phyloP scores from a whole-genome alignment of 2,329 filamentous ascomycete genomes.

The Fusarium piperis region DNA sequence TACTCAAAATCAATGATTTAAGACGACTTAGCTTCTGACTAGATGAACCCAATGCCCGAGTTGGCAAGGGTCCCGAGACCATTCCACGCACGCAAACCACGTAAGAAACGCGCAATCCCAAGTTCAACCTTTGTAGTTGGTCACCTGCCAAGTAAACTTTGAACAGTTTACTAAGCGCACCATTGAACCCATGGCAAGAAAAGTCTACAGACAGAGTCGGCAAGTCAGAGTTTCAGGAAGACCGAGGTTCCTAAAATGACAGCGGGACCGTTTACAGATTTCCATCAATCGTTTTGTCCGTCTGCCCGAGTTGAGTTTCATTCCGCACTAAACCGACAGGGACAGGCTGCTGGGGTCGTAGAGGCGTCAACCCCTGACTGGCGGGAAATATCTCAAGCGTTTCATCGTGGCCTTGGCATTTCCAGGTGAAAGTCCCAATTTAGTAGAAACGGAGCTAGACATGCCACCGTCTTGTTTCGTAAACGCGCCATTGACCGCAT shows the following conservation, averaged over 20 bases:
- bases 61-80: not conserved
- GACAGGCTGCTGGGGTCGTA: not conserved
- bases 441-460: constrained; percentile 23
- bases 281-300: constrained; percentile 28
- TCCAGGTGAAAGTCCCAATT: constrained; percentile 8
- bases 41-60: not conserved
- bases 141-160: not conserved
- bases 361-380: not conserved
- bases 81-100: not conserved
- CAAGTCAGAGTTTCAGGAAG: not conserved
- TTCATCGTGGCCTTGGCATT: not conserved
- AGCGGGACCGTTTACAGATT: not conserved
- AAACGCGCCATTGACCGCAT: constrained; percentile 9
- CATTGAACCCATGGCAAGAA: not conserved
- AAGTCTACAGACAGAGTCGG: not conserved
- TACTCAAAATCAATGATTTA: not conserved
- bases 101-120: not conserved
- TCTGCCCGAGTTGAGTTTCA: not conserved
- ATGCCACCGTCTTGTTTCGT: constrained; percentile 9
- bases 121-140: not conserved
- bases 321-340: constrained; percentile 3
- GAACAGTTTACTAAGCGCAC: not conserved
- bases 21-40: not conserved
- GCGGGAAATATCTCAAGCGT: constrained; percentile 28
- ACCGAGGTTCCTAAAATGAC: not conserved